Percentiles rank a stretch among this genome's conserved stretches.
Evolutionary conservation across 768 basidiomycete species (phyloP).

Genomic region (Albatrellus ellisii): DNA sequence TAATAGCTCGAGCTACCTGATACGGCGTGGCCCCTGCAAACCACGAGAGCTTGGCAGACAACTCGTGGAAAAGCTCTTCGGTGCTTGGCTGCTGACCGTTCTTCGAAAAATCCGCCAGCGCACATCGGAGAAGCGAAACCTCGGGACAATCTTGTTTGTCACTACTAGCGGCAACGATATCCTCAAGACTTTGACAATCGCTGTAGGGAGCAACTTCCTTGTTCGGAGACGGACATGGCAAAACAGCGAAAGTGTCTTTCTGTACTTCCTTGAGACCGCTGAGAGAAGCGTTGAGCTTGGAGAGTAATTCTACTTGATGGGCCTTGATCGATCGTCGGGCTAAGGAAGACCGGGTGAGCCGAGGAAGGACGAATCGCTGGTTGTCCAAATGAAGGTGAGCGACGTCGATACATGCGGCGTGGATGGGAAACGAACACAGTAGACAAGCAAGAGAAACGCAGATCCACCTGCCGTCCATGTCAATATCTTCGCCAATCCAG

Average conservation of each 20-base stretch:
- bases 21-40: constrained; percentile 38
- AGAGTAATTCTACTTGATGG: constrained; percentile 46
- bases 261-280: constrained; percentile 43
- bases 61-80: constrained; percentile 42
- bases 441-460: constrained; percentile 41
- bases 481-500: constrained; percentile 45
- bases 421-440: constrained; percentile 41
- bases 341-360: constrained; percentile 39
- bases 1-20: constrained; percentile 33
- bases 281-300: constrained; percentile 41
- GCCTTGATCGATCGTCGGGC: constrained; percentile 48
- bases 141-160: constrained; percentile 26
- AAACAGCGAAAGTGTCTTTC: constrained; percentile 35
- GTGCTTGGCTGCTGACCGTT: constrained; percentile 31
- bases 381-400: not conserved
- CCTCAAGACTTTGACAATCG: constrained; percentile 32
- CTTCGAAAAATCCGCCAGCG: constrained; percentile 34
- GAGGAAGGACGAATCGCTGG: constrained; percentile 59
- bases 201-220: constrained; percentile 34
- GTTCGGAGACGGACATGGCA: constrained; percentile 40
- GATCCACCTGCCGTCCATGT: constrained; percentile 58
- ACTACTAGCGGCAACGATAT: constrained; percentile 18
- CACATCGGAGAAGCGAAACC: constrained; percentile 50
- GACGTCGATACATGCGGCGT: not conserved
- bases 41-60: constrained; percentile 50